Conservation (phyloP, 495 filamentous ascomycete genomes). For the Penicillium canariense region DNA sequence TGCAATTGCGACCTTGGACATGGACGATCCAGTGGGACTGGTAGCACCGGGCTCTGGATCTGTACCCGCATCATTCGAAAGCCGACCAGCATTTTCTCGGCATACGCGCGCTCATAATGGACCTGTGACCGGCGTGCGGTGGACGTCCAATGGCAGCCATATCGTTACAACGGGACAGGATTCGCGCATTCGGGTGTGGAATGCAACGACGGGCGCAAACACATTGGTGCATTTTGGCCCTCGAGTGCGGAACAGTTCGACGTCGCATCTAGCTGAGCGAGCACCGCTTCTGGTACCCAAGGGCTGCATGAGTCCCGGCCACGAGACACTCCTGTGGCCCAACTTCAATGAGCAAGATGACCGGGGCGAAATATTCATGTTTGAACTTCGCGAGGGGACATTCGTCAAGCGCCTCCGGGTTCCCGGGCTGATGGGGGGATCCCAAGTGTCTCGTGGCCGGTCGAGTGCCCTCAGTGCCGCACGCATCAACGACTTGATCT, state of each 20-base stretch:
- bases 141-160: conserved; percentile 72
- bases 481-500: conserved; percentile 68
- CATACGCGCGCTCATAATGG: conserved; percentile 66
- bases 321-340: conserved; percentile 69
- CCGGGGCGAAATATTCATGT: conserved; percentile 62
- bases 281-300: conserved; percentile 60
- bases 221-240: conserved; percentile 81
- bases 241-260: conserved; percentile 60
- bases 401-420: conserved; percentile 66
- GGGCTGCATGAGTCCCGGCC: conserved; percentile 45
- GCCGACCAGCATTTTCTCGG: conserved; percentile 46
- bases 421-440: conserved; percentile 51
- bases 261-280: conserved; percentile 57
- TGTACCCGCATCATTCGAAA: conserved; percentile 28
- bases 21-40: conserved; percentile 72
- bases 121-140: conserved; percentile 77
- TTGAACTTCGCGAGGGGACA: conserved; percentile 71
- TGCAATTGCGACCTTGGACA: conserved; percentile 71
- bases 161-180: conserved; percentile 81
- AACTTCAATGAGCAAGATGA: conserved; percentile 64
- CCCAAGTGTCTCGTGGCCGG: conserved; percentile 28
- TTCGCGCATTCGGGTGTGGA: conserved; percentile 78
- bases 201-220: conserved; percentile 74
- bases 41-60: conserved; percentile 24
- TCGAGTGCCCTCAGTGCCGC: conserved; percentile 44